Evolutionary conservation across 305 asterid species (phyloP).

Genomic region (Fraxinus greggii): DNA sequence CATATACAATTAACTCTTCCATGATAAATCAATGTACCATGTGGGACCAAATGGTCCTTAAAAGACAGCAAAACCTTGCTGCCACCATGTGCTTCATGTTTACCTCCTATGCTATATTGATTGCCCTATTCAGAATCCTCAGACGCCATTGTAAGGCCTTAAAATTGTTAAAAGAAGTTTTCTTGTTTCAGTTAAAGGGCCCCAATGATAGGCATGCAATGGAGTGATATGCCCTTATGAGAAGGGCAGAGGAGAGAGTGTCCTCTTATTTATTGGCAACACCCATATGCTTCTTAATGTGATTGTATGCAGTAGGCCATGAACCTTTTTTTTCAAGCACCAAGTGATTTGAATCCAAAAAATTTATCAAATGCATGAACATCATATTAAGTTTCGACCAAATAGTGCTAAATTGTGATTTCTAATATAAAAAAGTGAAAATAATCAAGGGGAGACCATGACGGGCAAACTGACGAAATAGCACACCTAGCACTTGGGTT

Average conservation of each 20-base stretch:
- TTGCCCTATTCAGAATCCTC: neutral
- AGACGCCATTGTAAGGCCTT: constrained; percentile 1
- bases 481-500: neutral
- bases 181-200: constrained; percentile 14
- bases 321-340: neutral
- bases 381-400: neutral
- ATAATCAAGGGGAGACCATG: neutral
- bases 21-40: neutral
- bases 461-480: neutral
- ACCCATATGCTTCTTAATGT: constrained; percentile 19
- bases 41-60: constrained; percentile 8
- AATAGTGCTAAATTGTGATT: neutral
- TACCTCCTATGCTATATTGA: neutral
- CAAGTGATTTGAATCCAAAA: neutral
- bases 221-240: constrained; percentile 12
- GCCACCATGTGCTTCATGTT: constrained; percentile 14
- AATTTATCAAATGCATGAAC: neutral
- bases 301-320: constrained; percentile 16
- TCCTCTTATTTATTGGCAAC: neutral
- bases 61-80: neutral
- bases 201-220: neutral
- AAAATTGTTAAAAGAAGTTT: constrained; percentile 1
- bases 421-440: neutral
- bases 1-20: neutral
- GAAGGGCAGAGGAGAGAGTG: constrained; percentile 7